Base-by-base conservation (phyloP, 1,139 yeast genomes). In the Kodamaea plutei region DNA sequence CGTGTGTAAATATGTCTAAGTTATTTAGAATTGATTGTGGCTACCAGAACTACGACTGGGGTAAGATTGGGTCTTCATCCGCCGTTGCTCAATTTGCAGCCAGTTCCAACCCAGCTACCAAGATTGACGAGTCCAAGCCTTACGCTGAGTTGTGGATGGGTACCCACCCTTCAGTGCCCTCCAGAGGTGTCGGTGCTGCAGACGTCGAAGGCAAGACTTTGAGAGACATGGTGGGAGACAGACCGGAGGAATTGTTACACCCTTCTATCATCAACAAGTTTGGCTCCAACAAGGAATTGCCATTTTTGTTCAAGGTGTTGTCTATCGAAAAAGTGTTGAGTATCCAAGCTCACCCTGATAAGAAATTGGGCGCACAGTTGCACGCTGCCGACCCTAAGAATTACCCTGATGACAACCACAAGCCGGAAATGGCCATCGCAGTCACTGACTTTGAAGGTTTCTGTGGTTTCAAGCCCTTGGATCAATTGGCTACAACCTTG, bases 381-480 rank as follows among this genome's bases (percentile, higher is more conserved):
- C 95, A 84, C 53, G 71, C 73, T 9, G 62, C 70, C 19, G 97
- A 91, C 61, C 97, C 98, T 34, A 79, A 79, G 48, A 84, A 91
- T 62, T 91, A 93, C 58, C 98, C 97, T 4, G 99, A 91, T 61
- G 95, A 79, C 55, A 91, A 91, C 67, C 99, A 91, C 64, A 91
- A 91, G 68, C 99, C 99, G 14, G 99, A 91, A 61, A 93, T 91
- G 97, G 97, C 98, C 32, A 79, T 91, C 55, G 98, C 98, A 8
- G 79, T 91, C 33, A 89, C 97, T 12, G 85, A 77, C 39, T 91
- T 91, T 50, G 97, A 91, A 65, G 98, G 96, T 1, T 89, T 91
- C 64, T 91, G 98, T 60, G 99, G 99, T 1, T 91, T 91, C 68
- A 83, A 93, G 57, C 98, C 98, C 8, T 73, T 89, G 48, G 73